Evolutionary conservation across 140 eudicot species (phyloP), one percentile per base, ranked within the genome.

Genomic region (Oenanthe javanica): DNA sequence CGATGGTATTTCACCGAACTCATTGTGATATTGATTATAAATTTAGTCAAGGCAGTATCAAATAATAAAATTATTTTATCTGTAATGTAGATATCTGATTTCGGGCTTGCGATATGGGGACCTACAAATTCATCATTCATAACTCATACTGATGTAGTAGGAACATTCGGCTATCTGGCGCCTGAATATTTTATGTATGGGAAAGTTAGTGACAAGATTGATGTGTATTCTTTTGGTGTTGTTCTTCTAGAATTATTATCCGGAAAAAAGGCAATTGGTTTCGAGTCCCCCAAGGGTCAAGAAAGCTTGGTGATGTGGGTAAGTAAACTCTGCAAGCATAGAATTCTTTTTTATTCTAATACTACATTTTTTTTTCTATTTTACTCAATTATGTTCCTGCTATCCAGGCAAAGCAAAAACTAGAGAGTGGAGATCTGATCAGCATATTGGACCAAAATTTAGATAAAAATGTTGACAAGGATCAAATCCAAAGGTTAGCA

Each of bases 141-240:
- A 80, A 95, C 90, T 50, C 84, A 95, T 55, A 82, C 85, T 3
- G 96, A 95, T 81, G 98, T 95, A 21, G 96, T 93, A 6, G 99
- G 99, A 76, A 95, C 99, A 5, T 95, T 95, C 27, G 99, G 99
- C 79, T 95, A 95, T 84, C 96, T 95, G 2, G 99, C 99, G 13
- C 99, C 99, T 0, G 99, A 95, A 85, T 95, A 95, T 84, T 93
- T 95, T 77, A 95, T 95, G 99, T 95, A 95, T 47, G 99, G 99
- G 31, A 95, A 93, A 90, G 96, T 95, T 31, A 91, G 97, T 79
- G 96, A 92, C 81, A 95, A 95, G 84, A 82, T 95, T 4, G 99
- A 95, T 80, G 97, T 95, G 23, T 95, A 92, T 81, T 92, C 99
- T 40, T 95, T 89, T 40, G 99, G 99, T 1, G 97, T 95, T 63